Percentiles rank a stretch among this genome's conserved stretches.
Conservation (phyloP, 2,329 filamentous ascomycete species). For the Aspergillus jensenii region DNA sequence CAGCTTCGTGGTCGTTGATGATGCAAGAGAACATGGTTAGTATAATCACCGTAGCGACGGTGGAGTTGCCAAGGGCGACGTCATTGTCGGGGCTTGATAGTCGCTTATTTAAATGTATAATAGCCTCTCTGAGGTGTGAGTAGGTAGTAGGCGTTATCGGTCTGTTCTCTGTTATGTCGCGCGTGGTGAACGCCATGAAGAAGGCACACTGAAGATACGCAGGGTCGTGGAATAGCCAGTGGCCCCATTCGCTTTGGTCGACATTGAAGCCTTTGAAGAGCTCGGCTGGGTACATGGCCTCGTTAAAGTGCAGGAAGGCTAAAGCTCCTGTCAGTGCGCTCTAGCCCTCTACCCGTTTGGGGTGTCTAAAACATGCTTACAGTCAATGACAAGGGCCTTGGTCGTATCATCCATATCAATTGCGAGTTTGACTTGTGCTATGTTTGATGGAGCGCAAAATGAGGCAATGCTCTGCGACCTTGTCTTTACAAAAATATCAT, state of each 20-base stretch:
- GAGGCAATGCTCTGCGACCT: neutral
- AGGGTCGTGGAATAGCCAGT: neutral
- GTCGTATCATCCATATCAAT: neutral
- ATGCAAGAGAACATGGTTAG: no score
- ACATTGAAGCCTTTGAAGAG: neutral
- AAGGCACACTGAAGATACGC: neutral
- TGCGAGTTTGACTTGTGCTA: neutral
- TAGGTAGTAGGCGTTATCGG: no score
- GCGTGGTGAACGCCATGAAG: neutral
- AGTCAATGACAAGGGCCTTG: neutral
- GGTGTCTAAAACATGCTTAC: neutral
- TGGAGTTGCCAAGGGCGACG: no score
- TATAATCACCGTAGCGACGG: no score
- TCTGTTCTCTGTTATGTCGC: no score
- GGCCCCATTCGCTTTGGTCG: neutral
- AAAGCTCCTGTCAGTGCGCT: neutral
- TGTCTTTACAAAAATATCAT: accelerated
- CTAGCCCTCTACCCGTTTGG: neutral
- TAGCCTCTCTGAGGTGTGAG: no score
- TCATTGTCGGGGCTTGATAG: no score
- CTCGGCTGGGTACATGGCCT: neutral
- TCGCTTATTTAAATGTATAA: no score
- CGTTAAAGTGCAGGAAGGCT: neutral
- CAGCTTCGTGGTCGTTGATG: no score
- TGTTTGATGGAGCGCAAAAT: neutral